Percentiles rank a stretch among this genome's conserved stretches.
phyloP scores from a whole-genome alignment of 345 rosid species.

The Sapria himalayana region DNA sequence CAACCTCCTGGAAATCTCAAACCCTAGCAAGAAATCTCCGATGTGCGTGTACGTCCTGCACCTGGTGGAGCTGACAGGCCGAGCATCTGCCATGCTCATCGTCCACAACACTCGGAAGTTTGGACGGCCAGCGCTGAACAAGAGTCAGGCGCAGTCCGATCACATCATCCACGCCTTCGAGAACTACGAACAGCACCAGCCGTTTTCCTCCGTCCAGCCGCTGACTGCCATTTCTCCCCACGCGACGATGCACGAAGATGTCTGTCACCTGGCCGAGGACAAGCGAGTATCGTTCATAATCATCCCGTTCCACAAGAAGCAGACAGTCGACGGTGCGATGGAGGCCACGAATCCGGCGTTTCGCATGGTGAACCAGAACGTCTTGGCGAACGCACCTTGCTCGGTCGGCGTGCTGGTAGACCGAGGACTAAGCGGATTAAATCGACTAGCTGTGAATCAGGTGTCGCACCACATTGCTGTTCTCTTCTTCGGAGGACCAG shows the following conservation, averaged over 20 bases:
- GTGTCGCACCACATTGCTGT: slow-evolving; percentile 47
- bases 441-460: slow-evolving; percentile 28
- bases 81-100: slow-evolving; percentile 86
- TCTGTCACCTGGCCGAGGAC: slow-evolving; percentile 74
- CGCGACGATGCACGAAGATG: slow-evolving; percentile 88
- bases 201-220: slow-evolving; percentile 45
- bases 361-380: slow-evolving; percentile 59
- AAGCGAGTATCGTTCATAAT: slow-evolving; percentile 53
- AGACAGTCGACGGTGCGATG: slow-evolving; percentile 90
- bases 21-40: slow-evolving; percentile 62
- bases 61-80: slow-evolving; percentile 83
- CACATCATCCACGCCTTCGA: slow-evolving; percentile 81
- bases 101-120: slow-evolving; percentile 60
- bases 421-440: slow-evolving; percentile 47
- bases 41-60: slow-evolving; percentile 66
- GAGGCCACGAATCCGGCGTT: slow-evolving; percentile 77
- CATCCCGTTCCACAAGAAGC: slow-evolving; percentile 87
- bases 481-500: slow-evolving; percentile 74
- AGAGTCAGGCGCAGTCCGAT: slow-evolving; percentile 89
- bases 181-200: slow-evolving; percentile 52
- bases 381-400: slow-evolving; percentile 57
- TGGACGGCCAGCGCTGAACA: slow-evolving; percentile 49
- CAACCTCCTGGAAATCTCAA: slow-evolving; percentile 66
- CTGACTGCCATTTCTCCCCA: slow-evolving; percentile 85
- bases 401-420: slow-evolving; percentile 78